A percentile compares a stretch with the other conserved stretches of the same genome.
phyloP scores from a whole-genome alignment of 352 stramenopile species.

The Phytopythium boreale region DNA sequence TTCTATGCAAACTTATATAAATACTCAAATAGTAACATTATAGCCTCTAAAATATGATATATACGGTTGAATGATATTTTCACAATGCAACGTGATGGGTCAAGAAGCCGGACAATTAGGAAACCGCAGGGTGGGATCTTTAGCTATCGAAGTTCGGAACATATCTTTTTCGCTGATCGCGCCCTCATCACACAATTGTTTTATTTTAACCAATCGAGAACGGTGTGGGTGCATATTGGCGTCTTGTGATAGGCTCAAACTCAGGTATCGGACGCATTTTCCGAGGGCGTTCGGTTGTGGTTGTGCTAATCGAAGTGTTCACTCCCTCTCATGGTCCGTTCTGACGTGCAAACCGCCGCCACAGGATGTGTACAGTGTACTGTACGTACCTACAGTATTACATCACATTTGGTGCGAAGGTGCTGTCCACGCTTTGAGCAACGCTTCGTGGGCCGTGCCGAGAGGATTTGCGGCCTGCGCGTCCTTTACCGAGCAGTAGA shows the following conservation, averaged over 20 bases:
- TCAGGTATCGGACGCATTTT: neutral
- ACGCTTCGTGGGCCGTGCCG: neutral
- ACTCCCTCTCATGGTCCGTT: too few species aligned
- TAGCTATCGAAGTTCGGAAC: neutral
- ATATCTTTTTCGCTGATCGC: slow-evolving; percentile 2
- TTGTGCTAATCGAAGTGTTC: neutral
- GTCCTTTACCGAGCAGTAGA: neutral
- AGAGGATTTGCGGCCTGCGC: neutral
- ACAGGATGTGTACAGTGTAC: too few species aligned
- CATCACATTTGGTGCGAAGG: neutral
- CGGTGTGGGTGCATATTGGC: neutral
- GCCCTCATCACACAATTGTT: neutral
- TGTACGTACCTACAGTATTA: too few species aligned
- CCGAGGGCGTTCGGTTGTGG: neutral
- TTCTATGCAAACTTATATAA: too few species aligned
- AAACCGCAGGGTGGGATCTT: neutral
- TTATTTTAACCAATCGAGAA: neutral
- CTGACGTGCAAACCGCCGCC: too few species aligned
- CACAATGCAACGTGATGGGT: neutral
- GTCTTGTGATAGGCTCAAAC: neutral
- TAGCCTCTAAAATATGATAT: too few species aligned
- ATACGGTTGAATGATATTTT: neutral
- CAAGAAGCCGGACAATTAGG: neutral
- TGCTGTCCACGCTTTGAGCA: neutral
- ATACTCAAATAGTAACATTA: too few species aligned